Base-by-base conservation (phyloP, 371 early-diverging fungal genomes). In the Zancudomyces culisetae region DNA sequence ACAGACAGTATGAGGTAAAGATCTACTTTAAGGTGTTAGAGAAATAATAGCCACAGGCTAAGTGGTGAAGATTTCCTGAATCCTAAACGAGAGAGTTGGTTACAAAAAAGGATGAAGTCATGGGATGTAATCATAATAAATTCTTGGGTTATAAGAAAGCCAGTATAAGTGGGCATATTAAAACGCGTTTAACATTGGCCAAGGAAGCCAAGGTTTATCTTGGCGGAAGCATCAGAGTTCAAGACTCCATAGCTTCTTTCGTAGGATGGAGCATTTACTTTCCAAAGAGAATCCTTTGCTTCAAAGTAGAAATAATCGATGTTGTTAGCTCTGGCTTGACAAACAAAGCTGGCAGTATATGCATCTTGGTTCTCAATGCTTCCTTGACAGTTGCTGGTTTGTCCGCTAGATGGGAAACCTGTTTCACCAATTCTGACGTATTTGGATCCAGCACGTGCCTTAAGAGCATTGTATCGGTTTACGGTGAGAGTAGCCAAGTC, bases 191-290 rank as follows among this genome's bases (percentile, higher is more conserved):
- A 19, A 45, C 51, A 51, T 42, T 2, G 19, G 20, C 22, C 20
- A 51, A 51, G 2, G 18, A 18, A 19, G 29, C 18, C 8, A 35
- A 66, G 46, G 57, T 57, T 51, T 23, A 66, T 58, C 54, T 66
- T 66, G 26, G 53, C 53, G 1, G 46, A 29, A 41, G 46, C 60
- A 2, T 29, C 45, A 15, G 49, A 20, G 21, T 47, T 40, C 22
- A 66, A 66, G 13, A 66, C 50, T 22, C 66, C 66, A 62, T 61
- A 66, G 63, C 50, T 66, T 41, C 61, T 52, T 60, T 66, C 67
- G 2, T 52, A 55, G 2, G 1, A n/a, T 0, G 29, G 27, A 15
- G 35, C 49, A 40, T 51, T 55, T 23, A 49, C 6, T 51, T 66
- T 66, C 67, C 67, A 66, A 23, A 49, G 22, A 1, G 67, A 60